These are phyloP conservation scores for Diatrype stigma DNA, from an alignment of 2,329 filamentous ascomycete species.

Conservation along the genomic window DNA sequence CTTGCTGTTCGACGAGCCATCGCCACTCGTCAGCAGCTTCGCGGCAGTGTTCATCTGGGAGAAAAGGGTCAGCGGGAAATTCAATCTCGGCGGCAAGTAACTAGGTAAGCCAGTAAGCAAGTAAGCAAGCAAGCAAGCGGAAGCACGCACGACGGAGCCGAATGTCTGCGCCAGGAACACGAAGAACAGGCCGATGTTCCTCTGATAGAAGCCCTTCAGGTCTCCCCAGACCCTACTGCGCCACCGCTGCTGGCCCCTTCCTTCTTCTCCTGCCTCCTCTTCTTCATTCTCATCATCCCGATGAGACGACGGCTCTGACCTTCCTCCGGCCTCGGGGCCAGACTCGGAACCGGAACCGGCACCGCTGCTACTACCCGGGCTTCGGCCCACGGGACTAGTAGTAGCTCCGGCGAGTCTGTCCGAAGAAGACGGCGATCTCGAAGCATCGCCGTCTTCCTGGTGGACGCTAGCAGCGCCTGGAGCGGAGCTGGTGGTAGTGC, in stretches of 20 bases:
- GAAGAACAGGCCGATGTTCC: slow-evolving; percentile 35
- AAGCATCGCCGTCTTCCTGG: too few relatives aligned
- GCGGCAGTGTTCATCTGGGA: slow-evolving; percentile 37
- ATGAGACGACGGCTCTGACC: too few relatives aligned
- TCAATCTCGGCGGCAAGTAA: neutral
- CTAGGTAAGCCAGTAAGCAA: neutral
- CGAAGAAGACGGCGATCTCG: too few relatives aligned
- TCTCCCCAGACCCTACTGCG: slow-evolving; percentile 6
- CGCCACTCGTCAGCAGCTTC: slow-evolving; percentile 30
- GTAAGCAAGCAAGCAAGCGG: slow-evolving; percentile 6
- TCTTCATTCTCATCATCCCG: neutral
- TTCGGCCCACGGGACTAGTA: too few relatives aligned
- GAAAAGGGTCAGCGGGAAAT: neutral
- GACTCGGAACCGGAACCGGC: too few relatives aligned
- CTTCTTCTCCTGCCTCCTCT: neutral
- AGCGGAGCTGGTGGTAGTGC: too few relatives aligned
- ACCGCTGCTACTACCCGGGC: too few relatives aligned
- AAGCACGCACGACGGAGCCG: slow-evolving; percentile 32
- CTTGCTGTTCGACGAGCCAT: slow-evolving; percentile 23
- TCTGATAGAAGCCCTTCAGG: slow-evolving; percentile 41
- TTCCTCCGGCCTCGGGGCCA: too few relatives aligned
- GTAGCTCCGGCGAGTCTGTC: too few relatives aligned
- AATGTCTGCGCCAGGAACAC: slow-evolving; percentile 38
- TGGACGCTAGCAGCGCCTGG: too few relatives aligned
- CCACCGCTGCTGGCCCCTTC: neutral